Base-by-base conservation (phyloP, 768 basidiomycete genomes). In the Mycena sanguinolenta region DNA sequence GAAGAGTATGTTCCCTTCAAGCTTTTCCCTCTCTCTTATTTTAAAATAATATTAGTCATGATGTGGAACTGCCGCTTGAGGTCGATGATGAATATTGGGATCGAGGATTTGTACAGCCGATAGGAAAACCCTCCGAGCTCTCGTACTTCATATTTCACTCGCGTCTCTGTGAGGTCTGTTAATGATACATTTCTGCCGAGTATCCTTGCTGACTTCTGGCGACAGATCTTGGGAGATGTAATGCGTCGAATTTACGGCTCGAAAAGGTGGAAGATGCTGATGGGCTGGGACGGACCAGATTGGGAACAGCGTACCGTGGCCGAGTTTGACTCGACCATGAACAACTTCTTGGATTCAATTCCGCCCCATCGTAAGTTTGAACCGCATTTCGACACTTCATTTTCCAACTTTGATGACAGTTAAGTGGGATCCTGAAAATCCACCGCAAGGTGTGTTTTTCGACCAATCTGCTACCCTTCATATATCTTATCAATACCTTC, bases 1-100 rank as follows among this genome's bases (percentile, higher is more conserved):
- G 92, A 92, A 78, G 93, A 93, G 89, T 91, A 69, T 81, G n/a
- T 80, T 89, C 90, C 0, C 88, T 87, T n/a, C 80, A 8, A 52
- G 32, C 7, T 3, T 28, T 52, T n/a, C 23, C 12, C n/a, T 2
- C 10, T 12, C 13, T 34, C 3, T 58, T 49, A 57, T 21, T n/a
- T n/a, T n/a, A n/a, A 16, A 54, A n/a, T 30, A 23, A 65, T 32
- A 17, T 34, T 67, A 91, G 91, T 70, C 89, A 90, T 74, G 91
- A 93, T 71, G 82, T 89, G 4, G 91, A 92, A 46, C 82, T 87
- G 17, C 90, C 90, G 10, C 85, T 90, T 25, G 91, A 94, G 74
- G 85, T 86, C 65, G 84, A 86, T 55, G 84, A 86, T 57, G 84
- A 84, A 65, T 85, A 83, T 63, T 84, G 83, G 83, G 81, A 87